A percentile compares a stretch with the other conserved stretches of the same genome.
Conservation (phyloP, 352 stramenopile genomes). For the Plasmopara viticola region DNA sequence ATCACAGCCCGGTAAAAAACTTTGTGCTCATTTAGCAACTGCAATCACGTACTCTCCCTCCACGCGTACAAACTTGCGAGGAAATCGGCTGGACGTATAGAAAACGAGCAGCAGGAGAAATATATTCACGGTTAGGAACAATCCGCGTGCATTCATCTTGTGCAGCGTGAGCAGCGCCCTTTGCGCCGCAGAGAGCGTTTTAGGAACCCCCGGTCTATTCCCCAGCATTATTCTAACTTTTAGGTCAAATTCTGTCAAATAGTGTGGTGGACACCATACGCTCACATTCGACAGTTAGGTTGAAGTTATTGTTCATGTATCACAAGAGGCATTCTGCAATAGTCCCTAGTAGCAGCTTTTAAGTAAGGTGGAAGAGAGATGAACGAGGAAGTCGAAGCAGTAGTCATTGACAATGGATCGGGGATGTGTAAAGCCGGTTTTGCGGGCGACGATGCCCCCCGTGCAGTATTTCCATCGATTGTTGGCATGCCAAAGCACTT, state of each 20-base stretch:
- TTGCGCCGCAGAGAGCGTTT: slow-evolving; percentile 32
- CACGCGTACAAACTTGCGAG: slow-evolving; percentile 66
- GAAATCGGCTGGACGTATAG: slow-evolving; percentile 48
- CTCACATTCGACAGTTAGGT: not conserved
- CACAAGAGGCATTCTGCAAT: not conserved
- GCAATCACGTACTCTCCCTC: slow-evolving; percentile 48
- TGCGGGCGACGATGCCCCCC: slow-evolving; percentile 61
- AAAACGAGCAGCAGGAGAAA: slow-evolving; percentile 51
- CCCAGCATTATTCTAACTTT: not conserved
- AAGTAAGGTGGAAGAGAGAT: not conserved
- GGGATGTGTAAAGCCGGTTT: slow-evolving; percentile 70
- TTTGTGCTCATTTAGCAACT: slow-evolving; percentile 5
- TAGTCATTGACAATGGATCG: slow-evolving; percentile 47
- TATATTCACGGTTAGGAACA: slow-evolving; percentile 42
- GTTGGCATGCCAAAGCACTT: slow-evolving; percentile 91
- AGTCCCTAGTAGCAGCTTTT: not conserved
- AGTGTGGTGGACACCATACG: too few relatives aligned
- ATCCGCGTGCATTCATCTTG: slow-evolving; percentile 35
- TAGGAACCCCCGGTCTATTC: slow-evolving; percentile 1
- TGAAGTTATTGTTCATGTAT: not conserved
- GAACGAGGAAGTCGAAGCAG: slow-evolving; percentile 40
- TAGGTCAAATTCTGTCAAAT: too few relatives aligned
- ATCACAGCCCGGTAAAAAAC: not conserved
- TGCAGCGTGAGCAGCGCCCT: slow-evolving; percentile 37
- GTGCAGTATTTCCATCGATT: slow-evolving; percentile 66